These are phyloP conservation scores for Gaeumannomyces tritici DNA, from an alignment of 2,329 filamentous ascomycete species.

Conservation along the genomic window DNA sequence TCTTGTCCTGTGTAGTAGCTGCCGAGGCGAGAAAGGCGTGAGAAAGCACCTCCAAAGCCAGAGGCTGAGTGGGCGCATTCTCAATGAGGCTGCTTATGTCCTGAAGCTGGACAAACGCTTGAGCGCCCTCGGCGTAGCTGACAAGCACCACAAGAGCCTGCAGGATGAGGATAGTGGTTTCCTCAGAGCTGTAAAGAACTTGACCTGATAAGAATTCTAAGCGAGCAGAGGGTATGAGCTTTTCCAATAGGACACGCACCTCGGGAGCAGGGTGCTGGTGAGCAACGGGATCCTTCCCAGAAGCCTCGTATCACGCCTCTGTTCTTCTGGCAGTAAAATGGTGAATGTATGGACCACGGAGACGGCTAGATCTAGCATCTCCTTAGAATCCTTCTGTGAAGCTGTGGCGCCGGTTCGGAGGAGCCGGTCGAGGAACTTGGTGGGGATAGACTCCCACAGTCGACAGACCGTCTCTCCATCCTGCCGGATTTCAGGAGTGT, in stretches of 20 bases:
- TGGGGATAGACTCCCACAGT: conserved; percentile 51
- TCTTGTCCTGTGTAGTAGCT: conserved; percentile 17
- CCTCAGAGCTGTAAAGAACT: conserved; percentile 30
- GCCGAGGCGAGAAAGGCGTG: conserved; percentile 47
- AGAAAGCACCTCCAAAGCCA: conserved; percentile 44
- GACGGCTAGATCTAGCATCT: conserved; percentile 55
- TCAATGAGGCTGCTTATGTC: conserved; percentile 48
- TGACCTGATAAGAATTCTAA: not conserved
- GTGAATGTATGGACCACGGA: conserved; percentile 55
- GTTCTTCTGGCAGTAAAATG: conserved; percentile 41
- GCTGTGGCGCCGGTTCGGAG: conserved; percentile 37
- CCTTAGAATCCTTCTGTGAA: conserved; percentile 34
- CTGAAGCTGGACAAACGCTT: conserved; percentile 34
- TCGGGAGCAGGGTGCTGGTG: conserved; percentile 41
- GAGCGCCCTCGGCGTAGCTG: conserved; percentile 39
- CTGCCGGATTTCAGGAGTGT: conserved; percentile 38
- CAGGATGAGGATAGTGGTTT: conserved; percentile 42
- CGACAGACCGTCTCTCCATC: conserved; percentile 33
- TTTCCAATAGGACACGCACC: conserved; percentile 25
- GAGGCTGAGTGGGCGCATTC: conserved; percentile 41
- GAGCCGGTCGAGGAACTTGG: conserved; percentile 55
- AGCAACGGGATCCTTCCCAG: conserved; percentile 43
- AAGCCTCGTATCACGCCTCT: conserved; percentile 34
- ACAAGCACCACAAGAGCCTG: conserved; percentile 49
- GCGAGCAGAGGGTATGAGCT: not conserved